Evolutionary conservation across 1,139 yeast genomes (phyloP), one percentile per base, ranked within the genome.

Genomic region (Yamadazyma oceani): DNA sequence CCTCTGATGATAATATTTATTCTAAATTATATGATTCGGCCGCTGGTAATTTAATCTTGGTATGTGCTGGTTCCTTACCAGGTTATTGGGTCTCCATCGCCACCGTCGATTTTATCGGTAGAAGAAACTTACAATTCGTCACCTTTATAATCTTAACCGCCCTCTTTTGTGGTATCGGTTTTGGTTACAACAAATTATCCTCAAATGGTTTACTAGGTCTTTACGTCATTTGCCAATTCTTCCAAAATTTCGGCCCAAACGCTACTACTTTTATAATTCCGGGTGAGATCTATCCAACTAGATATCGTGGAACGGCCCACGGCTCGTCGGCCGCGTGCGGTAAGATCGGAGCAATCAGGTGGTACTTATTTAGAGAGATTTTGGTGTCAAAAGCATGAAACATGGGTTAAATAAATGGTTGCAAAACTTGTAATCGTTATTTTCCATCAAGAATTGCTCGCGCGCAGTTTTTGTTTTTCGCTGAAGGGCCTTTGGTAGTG

Each of bases 301-400:
- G 95, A 69, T 88, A 89, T 72, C 87, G 98, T 80, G 92, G 97
- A 31, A 83, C 97, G 51, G 97, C 97, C 39, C 98, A 92, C 62
- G 98, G 98, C 75, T 70, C 92, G 48, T 87, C 96, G 51, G 98
- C 98, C 49, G 97, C 96, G 38, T 62, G 80, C 36, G 98, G 98
- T 77, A 92, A 92, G 71, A 73, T 86, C 49, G 98, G 98, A 72
- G 97, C 98, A 44, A 87, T 92, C 51, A 79, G n/a, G n/a, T n/a
- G n/a, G n/a, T n/a, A n/a, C n/a, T n/a, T n/a, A n/a, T n/a, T n/a
- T n/a, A n/a, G n/a, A n/a, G n/a, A n/a, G n/a, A n/a, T n/a, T n/a
- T n/a, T n/a, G n/a, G n/a, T n/a, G n/a, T n/a, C n/a, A n/a, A n/a
- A n/a, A n/a, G n/a, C n/a, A n/a, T n/a, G n/a, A n/a, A n/a, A n/a